Evolutionary conservation across 192 early-diverging fungal species (phyloP), one percentile per base, ranked within the genome.

Genomic region (Coemansia sp.): DNA sequence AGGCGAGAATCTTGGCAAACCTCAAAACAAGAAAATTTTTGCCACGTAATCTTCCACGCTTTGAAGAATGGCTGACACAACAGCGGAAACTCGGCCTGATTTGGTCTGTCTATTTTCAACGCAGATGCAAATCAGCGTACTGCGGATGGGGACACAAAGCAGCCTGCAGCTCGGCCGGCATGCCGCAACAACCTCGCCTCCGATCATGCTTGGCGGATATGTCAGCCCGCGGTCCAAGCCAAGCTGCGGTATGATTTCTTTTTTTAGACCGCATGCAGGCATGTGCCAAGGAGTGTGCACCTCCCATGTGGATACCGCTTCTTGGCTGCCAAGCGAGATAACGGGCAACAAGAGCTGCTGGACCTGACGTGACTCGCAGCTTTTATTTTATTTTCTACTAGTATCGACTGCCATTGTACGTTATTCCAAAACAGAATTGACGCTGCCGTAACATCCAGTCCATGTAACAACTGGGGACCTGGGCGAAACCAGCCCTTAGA

Each of bases 61-160:
- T 22, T 52, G 49, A 52, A 24, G 22, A 52, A 52, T 52, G 22
- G 49, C 49, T n/a, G 3, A 6, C 49, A 20, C 49, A 52, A 52
- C 47, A 49, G n/a, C 49, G 49, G 49, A 52, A n/a, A n/a, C 20
- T 18, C 1, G 31, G 31, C 57, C 57, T 8, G 12, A 31, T 57
- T 57, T 31, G 54, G 54, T 18, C 5, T 7, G 57, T n/a, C 20
- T 52, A 22, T 22, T 52, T 49, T 49, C 20, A 22, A 6, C 20
- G 9, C 18, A 1, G 10, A 52, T 52, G 31, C 6, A 51, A 51
- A 51, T 51, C 47, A 51, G 47, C n/a, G 8, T 16, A 33, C 57
- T 60, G 57, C 57, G 57, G 57, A 60, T 33, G 31, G 29, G 57
- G 57, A 33, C 29, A 33, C 57, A 33, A 60, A 7, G 57, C 57